Evolutionary conservation across 1,284 basidiomycete genomes (phyloP).

Genomic region (Heimioporus retisporus): DNA sequence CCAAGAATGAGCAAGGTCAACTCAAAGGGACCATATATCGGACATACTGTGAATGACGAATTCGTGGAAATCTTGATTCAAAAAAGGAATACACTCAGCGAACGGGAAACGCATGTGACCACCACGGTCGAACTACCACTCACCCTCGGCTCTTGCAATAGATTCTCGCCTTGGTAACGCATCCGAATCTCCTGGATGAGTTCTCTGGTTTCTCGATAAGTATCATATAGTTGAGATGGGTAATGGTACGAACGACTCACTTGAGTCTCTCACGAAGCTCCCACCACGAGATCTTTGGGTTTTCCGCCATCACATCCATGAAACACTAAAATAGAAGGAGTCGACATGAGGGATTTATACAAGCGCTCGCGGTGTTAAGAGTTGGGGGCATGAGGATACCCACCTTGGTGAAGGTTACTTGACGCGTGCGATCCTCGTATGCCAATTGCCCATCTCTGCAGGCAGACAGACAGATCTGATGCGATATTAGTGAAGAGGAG

Average conservation of each 20-base stretch:
- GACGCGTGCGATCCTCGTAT: background rate
- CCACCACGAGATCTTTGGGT: background rate
- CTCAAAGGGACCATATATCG: no score
- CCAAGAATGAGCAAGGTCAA: no score
- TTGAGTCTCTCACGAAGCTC: slow-evolving; percentile 1
- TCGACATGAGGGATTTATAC: no score
- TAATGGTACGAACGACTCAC: background rate
- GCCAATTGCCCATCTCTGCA: slow-evolving; percentile 5
- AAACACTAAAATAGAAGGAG: background rate
- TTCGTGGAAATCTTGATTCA: background rate
- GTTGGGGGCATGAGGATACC: background rate
- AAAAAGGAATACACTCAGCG: background rate
- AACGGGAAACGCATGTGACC: background rate
- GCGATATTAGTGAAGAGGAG: background rate
- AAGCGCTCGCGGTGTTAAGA: no score
- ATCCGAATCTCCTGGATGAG: background rate
- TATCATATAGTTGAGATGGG: no score
- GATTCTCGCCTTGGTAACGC: background rate
- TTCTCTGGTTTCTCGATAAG: background rate
- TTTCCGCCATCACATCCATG: background rate
- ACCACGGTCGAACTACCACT: background rate
- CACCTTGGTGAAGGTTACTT: slow-evolving; percentile 2
- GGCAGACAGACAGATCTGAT: slow-evolving; percentile 1
- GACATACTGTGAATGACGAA: background rate
- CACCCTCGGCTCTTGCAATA: background rate